Evolutionary conservation across 2,329 filamentous ascomycete species (phyloP).

Genomic region (Colletotrichum acutatum): DNA sequence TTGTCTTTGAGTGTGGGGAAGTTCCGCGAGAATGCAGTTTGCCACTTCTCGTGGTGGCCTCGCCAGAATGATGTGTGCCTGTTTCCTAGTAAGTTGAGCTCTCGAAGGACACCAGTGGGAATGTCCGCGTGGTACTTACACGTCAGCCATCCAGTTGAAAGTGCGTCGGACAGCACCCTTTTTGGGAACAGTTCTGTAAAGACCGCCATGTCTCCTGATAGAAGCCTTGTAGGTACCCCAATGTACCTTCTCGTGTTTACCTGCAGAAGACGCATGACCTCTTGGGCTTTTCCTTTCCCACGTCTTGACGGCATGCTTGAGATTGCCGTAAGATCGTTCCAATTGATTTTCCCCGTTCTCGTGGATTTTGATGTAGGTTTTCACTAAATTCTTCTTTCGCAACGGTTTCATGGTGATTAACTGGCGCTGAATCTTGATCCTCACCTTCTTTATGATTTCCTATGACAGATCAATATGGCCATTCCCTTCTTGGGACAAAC

Average conservation of each 20-base stretch:
- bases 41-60: not conserved
- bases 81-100: no score
- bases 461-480: not conserved
- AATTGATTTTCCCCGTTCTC: not conserved
- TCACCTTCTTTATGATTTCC: not conserved
- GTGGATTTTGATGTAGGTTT: not conserved
- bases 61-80: conserved; percentile 6
- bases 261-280: not conserved
- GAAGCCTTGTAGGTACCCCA: conserved; percentile 29
- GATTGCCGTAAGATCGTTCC: not conserved
- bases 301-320: not conserved
- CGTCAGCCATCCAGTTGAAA: conserved; percentile 12
- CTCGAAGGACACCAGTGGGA: no score
- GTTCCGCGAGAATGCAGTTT: not conserved
- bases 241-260: not conserved
- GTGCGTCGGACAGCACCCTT: not conserved
- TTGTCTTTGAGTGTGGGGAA: not conserved
- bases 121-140: not conserved
- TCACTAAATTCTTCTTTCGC: not conserved
- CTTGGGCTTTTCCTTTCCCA: not conserved
- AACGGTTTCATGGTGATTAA: conserved; percentile 11
- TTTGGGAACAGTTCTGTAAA: not conserved
- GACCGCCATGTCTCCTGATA: conserved; percentile 3
- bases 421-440: not conserved
- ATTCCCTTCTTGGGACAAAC: no score